These are phyloP conservation scores for Curvularia spicifera DNA, from an alignment of 2,329 filamentous ascomycete genomes.

Conservation along the genomic window DNA sequence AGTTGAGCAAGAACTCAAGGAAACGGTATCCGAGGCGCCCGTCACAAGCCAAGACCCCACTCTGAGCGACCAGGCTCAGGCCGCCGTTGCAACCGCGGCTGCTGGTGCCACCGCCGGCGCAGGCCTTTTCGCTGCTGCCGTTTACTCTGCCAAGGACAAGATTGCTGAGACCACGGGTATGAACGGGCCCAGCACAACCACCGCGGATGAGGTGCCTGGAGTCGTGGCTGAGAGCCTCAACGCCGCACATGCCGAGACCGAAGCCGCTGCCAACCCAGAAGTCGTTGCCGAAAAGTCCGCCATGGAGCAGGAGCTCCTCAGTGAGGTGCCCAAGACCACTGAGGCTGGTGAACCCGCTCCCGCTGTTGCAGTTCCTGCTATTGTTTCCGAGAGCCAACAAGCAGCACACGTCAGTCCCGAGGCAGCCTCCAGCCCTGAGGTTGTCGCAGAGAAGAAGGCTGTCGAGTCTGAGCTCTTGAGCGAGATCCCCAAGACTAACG, in stretches of 20 bases:
- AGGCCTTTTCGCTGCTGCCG: constrained; percentile 47
- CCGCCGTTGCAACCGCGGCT: constrained; percentile 35
- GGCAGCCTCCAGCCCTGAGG: constrained; percentile 67
- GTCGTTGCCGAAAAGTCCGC: constrained; percentile 74
- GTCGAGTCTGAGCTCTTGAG: constrained; percentile 75
- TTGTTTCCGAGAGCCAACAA: constrained; percentile 75
- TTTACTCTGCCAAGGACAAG: constrained; percentile 44
- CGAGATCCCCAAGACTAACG: constrained; percentile 58
- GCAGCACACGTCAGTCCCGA: constrained; percentile 68
- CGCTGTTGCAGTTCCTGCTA: constrained; percentile 55
- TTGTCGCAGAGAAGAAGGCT: constrained; percentile 72
- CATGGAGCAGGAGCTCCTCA: constrained; percentile 71
- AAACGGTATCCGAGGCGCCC: constrained; percentile 64
- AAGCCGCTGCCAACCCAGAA: constrained; percentile 68
- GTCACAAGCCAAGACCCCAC: constrained; percentile 37
- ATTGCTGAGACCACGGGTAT: constrained; percentile 50
- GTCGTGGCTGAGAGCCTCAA: constrained; percentile 74
- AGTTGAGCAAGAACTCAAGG: constrained; percentile 73
- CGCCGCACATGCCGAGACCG: constrained; percentile 66
- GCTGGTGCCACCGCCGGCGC: constrained; percentile 52
- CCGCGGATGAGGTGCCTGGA: constrained; percentile 56
- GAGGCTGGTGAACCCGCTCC: constrained; percentile 49
- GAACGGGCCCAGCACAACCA: constrained; percentile 40
- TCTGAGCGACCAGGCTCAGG: constrained; percentile 19
- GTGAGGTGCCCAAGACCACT: constrained; percentile 46